Base-by-base conservation (phyloP, 257 asterid species). In the Primulina tabacum region DNA sequence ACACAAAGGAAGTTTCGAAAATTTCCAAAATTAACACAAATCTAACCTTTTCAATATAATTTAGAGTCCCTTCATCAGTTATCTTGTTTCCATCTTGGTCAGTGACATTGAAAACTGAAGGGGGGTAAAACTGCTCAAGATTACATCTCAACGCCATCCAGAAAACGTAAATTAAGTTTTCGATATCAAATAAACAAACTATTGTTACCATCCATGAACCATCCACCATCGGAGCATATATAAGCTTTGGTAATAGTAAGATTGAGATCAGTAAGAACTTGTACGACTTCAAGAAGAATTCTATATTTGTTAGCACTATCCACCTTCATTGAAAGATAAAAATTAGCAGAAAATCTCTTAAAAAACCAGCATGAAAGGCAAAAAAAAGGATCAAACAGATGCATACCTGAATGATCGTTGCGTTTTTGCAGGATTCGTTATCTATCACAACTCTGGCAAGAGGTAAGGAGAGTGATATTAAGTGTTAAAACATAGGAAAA, bases 231-330 rank as follows among this genome's bases (percentile, higher is more conserved):
- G 28, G 99, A 94, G 80, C 87, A 82, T 5, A 94, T 94, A 62
- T 91, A 91, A 62, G 97, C 98, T 73, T 94, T 94, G 20, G 88
- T 86, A 52, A 94, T 81, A 65, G 84, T 50, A 16, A 94, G 86
- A 78, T 89, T 92, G 79, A 94, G 98, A 86, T 94, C 99, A 21
- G 96, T 94, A 62, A 94, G 90, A 65, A 94, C 77, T 82, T 92
- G 99, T 5, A 94, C 92, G 24, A 94, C 97, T 78, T 94, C 99
- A 2, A 94, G 86, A 64, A 94, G 98, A 66, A 86, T 92, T 21
- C 99, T 98, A 52, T 88, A 89, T 79, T 84, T 94, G 81, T 94
- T 94, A 67, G 96, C 98, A 82, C 98, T 94, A 67, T 92, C 98
- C 74, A 94, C 97, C 99, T 94, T 59, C 71, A 85, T 62, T 56